Evolutionary conservation across 2,329 filamentous ascomycete genomes (phyloP).

Genomic region (Neocatenulostroma microsporum): DNA sequence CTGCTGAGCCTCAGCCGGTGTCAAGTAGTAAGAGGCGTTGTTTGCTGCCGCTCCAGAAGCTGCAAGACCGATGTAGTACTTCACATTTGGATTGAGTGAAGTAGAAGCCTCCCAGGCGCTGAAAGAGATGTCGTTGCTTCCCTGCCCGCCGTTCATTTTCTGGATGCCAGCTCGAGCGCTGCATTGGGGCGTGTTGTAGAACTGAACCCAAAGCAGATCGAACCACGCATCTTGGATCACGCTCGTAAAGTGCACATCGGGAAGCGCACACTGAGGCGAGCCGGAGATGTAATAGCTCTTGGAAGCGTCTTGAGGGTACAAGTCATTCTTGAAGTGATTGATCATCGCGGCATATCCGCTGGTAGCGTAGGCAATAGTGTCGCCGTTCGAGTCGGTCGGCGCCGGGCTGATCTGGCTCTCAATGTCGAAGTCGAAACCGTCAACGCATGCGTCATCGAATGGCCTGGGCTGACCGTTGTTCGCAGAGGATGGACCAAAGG

Average conservation of each 20-base stretch:
- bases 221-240: conserved; percentile 33
- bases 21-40: conserved; percentile 38
- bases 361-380: conserved; percentile 27
- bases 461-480: conserved; percentile 33
- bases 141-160: conserved; percentile 25
- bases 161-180: conserved; percentile 40
- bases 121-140: conserved; percentile 19
- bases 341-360: conserved; percentile 38
- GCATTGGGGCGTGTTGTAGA: too few species aligned
- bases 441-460: conserved; percentile 42
- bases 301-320: conserved; percentile 30
- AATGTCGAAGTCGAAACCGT: conserved; percentile 49
- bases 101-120: conserved; percentile 1
- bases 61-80: conserved; percentile 48
- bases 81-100: conserved; percentile 37
- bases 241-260: conserved; percentile 36
- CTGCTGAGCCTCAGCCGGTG: conserved; percentile 37
- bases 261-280: conserved; percentile 41
- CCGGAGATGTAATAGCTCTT: conserved; percentile 44
- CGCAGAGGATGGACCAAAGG: conserved; percentile 32
- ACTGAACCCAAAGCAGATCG: conserved; percentile 41
- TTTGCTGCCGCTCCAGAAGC: conserved; percentile 24
- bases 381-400: conserved; percentile 27
- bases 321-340: conserved; percentile 36
- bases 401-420: conserved; percentile 29